A percentile compares a stretch with the other conserved stretches of the same genome.
These are phyloP conservation scores for Lotus japonicus DNA, from an alignment of 306 rosid species.

Conservation along the genomic window DNA sequence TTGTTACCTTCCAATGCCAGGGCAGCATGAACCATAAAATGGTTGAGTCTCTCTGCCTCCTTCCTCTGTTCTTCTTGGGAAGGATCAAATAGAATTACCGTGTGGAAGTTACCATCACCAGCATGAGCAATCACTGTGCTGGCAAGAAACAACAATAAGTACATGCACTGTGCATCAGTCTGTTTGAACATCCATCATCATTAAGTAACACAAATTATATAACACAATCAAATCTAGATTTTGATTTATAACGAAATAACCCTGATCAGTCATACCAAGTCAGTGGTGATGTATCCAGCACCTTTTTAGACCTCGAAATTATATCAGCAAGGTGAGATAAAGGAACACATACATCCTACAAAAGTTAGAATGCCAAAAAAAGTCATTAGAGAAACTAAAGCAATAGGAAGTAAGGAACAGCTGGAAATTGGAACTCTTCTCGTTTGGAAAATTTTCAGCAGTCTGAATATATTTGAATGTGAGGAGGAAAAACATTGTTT, in stretches of 20 bases:
- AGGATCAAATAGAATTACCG: constrained; percentile 75
- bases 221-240: background rate
- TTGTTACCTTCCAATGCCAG: constrained; percentile 76
- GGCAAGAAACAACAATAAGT: constrained; percentile 24
- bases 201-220: constrained; percentile 9
- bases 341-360: constrained; percentile 94
- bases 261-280: constrained; percentile 57
- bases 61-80: constrained; percentile 49
- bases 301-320: constrained; percentile 73
- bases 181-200: constrained; percentile 1
- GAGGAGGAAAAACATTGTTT: no score
- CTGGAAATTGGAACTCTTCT: background rate
- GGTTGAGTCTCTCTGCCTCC: constrained; percentile 83
- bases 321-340: constrained; percentile 81
- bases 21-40: constrained; percentile 84
- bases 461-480: no score
- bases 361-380: background rate
- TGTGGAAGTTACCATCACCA: constrained; percentile 96
- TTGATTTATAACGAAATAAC: constrained; percentile 9
- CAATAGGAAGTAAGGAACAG: background rate
- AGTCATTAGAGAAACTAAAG: background rate
- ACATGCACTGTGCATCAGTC: constrained; percentile 10
- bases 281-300: constrained; percentile 71
- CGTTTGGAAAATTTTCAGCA: background rate
- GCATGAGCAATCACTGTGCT: constrained; percentile 93